Percentiles rank a stretch among this genome's conserved stretches.
These are phyloP conservation scores for Margaritispora aquatica DNA, from an alignment of 495 filamentous ascomycete species.

Conservation along the genomic window DNA sequence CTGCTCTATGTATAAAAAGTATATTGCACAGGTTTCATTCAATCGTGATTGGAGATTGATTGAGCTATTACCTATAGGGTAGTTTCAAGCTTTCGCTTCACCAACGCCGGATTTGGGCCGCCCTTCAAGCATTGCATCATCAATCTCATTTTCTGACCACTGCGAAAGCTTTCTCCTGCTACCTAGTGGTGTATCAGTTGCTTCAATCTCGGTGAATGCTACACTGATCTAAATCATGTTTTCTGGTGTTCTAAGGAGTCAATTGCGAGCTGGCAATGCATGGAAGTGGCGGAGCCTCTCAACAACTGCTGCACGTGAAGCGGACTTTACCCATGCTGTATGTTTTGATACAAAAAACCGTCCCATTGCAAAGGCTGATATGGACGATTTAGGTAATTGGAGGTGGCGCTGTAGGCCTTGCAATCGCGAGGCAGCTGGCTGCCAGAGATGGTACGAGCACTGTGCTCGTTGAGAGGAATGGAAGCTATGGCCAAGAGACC, in stretches of 20 bases:
- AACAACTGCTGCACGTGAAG: conserved; percentile 22
- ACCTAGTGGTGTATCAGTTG: no score
- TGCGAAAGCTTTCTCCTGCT: not conserved
- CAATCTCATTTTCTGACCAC: not conserved
- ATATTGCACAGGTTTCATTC: no score
- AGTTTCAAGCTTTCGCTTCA: no score
- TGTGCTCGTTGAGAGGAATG: conserved; percentile 77
- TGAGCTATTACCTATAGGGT: no score
- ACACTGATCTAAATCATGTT: no score
- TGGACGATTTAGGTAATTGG: conserved; percentile 94
- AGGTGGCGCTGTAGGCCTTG: conserved; percentile 84
- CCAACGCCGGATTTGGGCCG: no score
- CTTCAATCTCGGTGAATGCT: no score
- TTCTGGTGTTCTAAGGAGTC: conserved; percentile 3
- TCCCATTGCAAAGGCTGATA: no score
- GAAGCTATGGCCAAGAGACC: conserved; percentile 78
- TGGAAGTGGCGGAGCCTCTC: conserved; percentile 12
- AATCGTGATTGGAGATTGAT: no score
- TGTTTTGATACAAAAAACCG: not conserved
- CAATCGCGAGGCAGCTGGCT: conserved; percentile 76
- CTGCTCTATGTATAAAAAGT: no score
- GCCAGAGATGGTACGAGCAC: conserved; percentile 49
- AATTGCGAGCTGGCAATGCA: conserved; percentile 2
- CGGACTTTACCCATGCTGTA: conserved; percentile 83
- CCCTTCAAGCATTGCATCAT: not conserved